These are phyloP conservation scores for Coemansia sp. DNA, from an alignment of 192 early-diverging fungal species.

Conservation along the genomic window DNA sequence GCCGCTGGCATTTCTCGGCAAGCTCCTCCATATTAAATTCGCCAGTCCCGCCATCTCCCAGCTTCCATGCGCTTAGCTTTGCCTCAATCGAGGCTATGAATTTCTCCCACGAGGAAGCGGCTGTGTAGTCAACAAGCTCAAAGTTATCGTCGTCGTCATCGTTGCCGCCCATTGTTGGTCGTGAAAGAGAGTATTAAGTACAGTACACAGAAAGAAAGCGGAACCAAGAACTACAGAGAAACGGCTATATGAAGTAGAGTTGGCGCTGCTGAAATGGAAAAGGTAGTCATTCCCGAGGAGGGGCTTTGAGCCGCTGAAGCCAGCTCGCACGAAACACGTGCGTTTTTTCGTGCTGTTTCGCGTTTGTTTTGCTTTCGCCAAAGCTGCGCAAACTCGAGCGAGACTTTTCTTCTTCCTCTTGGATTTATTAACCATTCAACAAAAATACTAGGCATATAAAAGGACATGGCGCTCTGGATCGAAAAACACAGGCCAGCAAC, in stretches of 20 bases:
- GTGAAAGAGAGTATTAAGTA: neutral
- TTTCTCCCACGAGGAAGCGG: constrained; percentile 67
- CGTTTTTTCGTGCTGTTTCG: neutral
- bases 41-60: constrained; percentile 58
- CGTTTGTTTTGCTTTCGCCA: neutral
- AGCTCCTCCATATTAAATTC: constrained; percentile 50
- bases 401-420: neutral
- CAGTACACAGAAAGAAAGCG: neutral
- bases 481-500: constrained; percentile 89
- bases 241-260: too few species aligned
- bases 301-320: neutral
- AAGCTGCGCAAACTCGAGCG: neutral
- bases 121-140: constrained; percentile 75
- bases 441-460: neutral
- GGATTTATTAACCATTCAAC: neutral
- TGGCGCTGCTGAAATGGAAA: too few species aligned
- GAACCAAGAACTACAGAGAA: too few species aligned
- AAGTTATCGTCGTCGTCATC: constrained; percentile 70
- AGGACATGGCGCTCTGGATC: constrained; percentile 78
- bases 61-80: constrained; percentile 57
- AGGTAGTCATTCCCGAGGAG: neutral
- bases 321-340: neutral
- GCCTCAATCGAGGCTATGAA: constrained; percentile 65
- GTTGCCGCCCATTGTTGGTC: constrained; percentile 19
- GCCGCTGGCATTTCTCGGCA: constrained; percentile 16